Percentiles rank a stretch among this genome's conserved stretches.
phyloP scores from a whole-genome alignment of 116 monocot genomes.

The Phalaenopsis hybrid region DNA sequence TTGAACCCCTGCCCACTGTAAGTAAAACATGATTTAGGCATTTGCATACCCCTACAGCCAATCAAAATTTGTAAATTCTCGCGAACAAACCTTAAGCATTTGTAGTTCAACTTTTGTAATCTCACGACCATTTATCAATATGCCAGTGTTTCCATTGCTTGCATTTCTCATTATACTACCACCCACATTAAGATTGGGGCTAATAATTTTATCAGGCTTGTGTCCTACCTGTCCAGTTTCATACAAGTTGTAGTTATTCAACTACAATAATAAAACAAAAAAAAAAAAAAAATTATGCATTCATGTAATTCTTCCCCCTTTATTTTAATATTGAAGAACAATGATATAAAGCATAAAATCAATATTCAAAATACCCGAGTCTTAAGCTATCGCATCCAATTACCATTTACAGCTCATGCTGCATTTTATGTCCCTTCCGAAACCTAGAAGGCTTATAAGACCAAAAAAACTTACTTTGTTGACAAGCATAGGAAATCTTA shows the following conservation, averaged over 20 bases:
- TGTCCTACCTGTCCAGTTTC: slow-evolving; percentile 60
- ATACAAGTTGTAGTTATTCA: background rate
- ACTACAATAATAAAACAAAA: background rate
- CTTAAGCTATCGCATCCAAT: background rate
- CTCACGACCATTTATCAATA: slow-evolving; percentile 82
- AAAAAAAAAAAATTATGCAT: background rate
- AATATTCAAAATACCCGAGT: background rate
- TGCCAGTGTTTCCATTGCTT: slow-evolving; percentile 93
- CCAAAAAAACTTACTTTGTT: background rate
- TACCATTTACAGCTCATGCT: background rate
- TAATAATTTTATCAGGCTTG: slow-evolving; percentile 83
- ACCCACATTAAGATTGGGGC: slow-evolving; percentile 72
- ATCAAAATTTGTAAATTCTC: background rate
- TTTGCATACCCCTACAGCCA: background rate
- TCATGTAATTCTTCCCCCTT: background rate
- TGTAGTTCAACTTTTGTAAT: slow-evolving; percentile 79
- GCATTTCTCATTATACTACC: slow-evolving; percentile 62
- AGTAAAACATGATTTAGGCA: background rate
- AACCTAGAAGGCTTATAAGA: background rate
- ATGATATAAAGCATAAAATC: background rate
- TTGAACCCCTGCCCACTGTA: slow-evolving; percentile 89
- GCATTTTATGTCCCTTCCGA: background rate
- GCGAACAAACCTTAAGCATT: slow-evolving; percentile 73
- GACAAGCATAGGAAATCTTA: background rate
- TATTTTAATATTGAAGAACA: background rate